phyloP scores from a whole-genome alignment of 2,329 filamentous ascomycete genomes.

The Fusarium sp. region DNA sequence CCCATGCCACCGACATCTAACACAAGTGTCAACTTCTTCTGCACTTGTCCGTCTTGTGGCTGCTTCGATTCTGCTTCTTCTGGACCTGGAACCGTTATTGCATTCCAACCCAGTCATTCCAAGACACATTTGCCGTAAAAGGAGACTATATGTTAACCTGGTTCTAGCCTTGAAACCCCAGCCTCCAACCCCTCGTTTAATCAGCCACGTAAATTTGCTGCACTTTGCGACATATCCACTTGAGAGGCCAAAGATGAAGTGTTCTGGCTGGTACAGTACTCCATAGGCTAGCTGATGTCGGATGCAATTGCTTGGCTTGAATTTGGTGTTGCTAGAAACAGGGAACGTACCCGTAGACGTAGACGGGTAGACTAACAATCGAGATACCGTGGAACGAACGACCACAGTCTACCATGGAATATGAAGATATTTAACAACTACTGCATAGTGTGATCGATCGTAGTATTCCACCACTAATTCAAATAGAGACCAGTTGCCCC shows the following conservation, averaged over 20 bases:
- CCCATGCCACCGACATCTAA: constrained; percentile 33
- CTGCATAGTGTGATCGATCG: constrained; percentile 3
- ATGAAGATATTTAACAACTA: constrained; percentile 12
- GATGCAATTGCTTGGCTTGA: constrained; percentile 30
- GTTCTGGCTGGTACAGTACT: constrained; percentile 23
- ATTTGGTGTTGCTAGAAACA: constrained; percentile 37
- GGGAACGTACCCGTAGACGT: constrained; percentile 29
- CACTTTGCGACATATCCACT: constrained; percentile 31
- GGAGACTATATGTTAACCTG: constrained; percentile 29
- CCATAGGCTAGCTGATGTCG: constrained; percentile 15
- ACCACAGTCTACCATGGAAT: constrained; percentile 9
- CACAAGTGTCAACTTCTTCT: constrained; percentile 17
- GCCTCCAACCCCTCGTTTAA: constrained; percentile 46
- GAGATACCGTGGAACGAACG: constrained; percentile 34
- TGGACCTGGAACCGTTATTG: constrained; percentile 5
- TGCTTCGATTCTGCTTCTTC: constrained; percentile 37
- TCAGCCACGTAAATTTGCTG: constrained; percentile 48
- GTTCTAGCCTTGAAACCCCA: constrained; percentile 25
- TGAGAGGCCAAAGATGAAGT: constrained; percentile 25
- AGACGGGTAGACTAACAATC: constrained; percentile 6
- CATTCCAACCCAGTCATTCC: constrained; percentile 14
- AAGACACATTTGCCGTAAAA: constrained; percentile 23
- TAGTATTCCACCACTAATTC: constrained; percentile 2
- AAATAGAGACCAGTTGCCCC: constrained; percentile 14
- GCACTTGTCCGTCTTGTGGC: constrained; percentile 23